Conservation (phyloP, 768 basidiomycete species). For the Neoboletus magnificus region DNA sequence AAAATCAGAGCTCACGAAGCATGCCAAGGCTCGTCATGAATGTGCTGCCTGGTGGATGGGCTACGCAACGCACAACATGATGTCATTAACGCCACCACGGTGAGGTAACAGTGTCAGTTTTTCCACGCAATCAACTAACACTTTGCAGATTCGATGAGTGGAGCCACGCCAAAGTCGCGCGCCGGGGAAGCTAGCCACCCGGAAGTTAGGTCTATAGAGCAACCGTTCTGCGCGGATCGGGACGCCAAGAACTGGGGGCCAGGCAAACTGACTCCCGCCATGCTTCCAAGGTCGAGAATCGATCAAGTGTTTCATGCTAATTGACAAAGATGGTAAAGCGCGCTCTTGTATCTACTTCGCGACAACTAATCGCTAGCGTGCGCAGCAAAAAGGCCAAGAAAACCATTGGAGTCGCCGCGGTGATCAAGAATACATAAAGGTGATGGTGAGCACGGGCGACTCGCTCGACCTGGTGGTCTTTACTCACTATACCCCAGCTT, state of each 20-base stretch:
- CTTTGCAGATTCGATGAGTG: background rate
- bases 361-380: background rate
- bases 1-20: background rate
- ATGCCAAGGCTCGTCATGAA: background rate
- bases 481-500: background rate
- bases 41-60: background rate
- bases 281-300: background rate
- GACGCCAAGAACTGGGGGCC: constrained; percentile 16
- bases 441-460: background rate
- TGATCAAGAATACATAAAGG: constrained; percentile 8
- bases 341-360: background rate
- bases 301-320: background rate
- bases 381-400: constrained; percentile 2
- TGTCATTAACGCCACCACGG: background rate
- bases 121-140: constrained; percentile 1
- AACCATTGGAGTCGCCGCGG: background rate
- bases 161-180: background rate
- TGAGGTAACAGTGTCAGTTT: constrained; percentile 11
- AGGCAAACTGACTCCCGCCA: background rate
- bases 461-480: background rate
- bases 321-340: constrained; percentile 13
- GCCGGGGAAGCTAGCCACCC: background rate
- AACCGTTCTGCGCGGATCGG: constrained; percentile 8
- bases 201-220: background rate
- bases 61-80: background rate